A percentile compares a stretch with the other conserved stretches of the same genome.
Evolutionary conservation across 768 basidiomycete species (phyloP).

Genomic region (Suillus tomentosus): DNA sequence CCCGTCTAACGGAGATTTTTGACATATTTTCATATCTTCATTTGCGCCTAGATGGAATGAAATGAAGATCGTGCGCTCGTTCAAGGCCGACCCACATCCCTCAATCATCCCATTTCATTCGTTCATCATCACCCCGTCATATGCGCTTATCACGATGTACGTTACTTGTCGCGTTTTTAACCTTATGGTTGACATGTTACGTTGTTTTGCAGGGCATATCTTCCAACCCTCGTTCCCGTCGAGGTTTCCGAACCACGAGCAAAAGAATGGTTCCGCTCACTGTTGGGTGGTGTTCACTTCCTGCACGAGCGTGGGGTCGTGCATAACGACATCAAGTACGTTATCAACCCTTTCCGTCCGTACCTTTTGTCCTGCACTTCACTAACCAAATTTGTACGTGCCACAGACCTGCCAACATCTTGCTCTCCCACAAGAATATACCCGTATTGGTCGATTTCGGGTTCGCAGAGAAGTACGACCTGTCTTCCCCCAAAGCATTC

Average conservation of each 20-base stretch:
- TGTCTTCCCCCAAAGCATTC: constrained; percentile 64
- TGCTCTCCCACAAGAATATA: constrained; percentile 74
- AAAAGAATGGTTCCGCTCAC: constrained; percentile 77
- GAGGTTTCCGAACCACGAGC: constrained; percentile 81
- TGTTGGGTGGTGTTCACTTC: constrained; percentile 82
- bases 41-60: constrained; percentile 81
- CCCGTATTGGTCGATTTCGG: constrained; percentile 96
- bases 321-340: constrained; percentile 94
- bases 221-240: constrained; percentile 85
- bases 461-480: constrained; percentile 87
- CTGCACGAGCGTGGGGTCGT: constrained; percentile 83
- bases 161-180: constrained; percentile 33
- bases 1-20: constrained; percentile 4
- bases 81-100: constrained; percentile 86
- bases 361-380: background rate
- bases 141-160: constrained; percentile 91
- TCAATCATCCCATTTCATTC: constrained; percentile 92
- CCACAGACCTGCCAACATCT: constrained; percentile 86
- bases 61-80: constrained; percentile 90
- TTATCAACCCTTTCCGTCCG: constrained; percentile 3
- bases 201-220: constrained; percentile 65
- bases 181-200: constrained; percentile 14
- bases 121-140: constrained; percentile 90
- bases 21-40: background rate
- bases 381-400: background rate